These are phyloP conservation scores for Fraxinus excelsior DNA, from an alignment of 257 asterid genomes.

Conservation along the genomic window DNA sequence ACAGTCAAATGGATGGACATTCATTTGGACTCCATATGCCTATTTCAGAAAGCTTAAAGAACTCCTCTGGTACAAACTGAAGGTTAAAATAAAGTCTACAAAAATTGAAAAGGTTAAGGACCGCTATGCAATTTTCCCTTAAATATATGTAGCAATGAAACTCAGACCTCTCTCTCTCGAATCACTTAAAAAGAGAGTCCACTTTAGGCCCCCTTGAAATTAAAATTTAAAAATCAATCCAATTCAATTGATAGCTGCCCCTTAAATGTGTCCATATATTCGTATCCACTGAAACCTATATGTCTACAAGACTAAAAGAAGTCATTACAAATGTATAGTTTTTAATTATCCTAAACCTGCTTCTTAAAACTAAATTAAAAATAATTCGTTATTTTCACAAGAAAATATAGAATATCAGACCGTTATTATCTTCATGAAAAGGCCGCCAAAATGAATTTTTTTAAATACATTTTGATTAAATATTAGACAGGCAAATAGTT, in stretches of 20 bases:
- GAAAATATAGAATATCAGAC: background rate
- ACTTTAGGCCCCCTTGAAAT: background rate
- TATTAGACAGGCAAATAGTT: background rate
- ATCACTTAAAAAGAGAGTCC: too few relatives aligned
- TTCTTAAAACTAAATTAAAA: background rate
- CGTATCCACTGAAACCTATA: background rate
- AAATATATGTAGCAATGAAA: too few relatives aligned
- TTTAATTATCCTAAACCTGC: slow-evolving; percentile 14
- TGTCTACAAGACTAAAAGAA: background rate
- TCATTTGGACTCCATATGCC: too few relatives aligned
- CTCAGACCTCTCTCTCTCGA: too few relatives aligned
- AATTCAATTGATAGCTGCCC: too few relatives aligned
- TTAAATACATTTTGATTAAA: background rate
- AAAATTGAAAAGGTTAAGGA: too few relatives aligned
- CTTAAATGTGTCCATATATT: background rate
- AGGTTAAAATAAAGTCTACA: too few relatives aligned
- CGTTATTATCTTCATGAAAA: background rate
- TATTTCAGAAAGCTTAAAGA: too few relatives aligned
- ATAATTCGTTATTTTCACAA: slow-evolving; percentile 8
- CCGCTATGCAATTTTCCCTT: too few relatives aligned
- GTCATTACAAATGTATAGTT: background rate
- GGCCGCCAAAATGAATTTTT: background rate
- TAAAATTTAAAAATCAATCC: background rate
- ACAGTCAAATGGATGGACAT: too few relatives aligned
- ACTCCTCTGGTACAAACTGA: too few relatives aligned